phyloP scores from a whole-genome alignment of 306 rosid genomes.

The Myrica gale region DNA sequence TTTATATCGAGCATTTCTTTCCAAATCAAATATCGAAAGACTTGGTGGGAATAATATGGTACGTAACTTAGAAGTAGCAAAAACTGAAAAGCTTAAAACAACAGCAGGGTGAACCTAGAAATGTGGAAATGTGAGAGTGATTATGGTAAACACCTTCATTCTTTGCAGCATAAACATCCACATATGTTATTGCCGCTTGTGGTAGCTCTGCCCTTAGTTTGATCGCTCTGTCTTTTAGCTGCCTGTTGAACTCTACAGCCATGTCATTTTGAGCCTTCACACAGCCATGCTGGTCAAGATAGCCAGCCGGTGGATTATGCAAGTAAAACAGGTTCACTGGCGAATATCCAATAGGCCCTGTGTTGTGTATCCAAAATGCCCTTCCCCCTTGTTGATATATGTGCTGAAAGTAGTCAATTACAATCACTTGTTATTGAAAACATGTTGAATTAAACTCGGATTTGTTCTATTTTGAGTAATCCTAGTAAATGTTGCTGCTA shows the following conservation, averaged over 20 bases:
- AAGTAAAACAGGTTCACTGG: conserved; percentile 73
- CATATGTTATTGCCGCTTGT: conserved; percentile 78
- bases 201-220: conserved; percentile 76
- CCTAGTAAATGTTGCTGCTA: conserved; percentile 26
- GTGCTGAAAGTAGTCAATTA: conserved; percentile 38
- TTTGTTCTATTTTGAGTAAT: not conserved
- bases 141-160: conserved; percentile 48
- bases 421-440: not conserved
- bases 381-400: conserved; percentile 73
- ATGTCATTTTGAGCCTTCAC: conserved; percentile 66
- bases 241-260: conserved; percentile 68
- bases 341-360: conserved; percentile 85
- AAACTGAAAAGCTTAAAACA: not conserved
- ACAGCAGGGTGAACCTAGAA: not conserved
- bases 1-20: not conserved
- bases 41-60: not conserved
- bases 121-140: not conserved
- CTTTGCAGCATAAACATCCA: conserved; percentile 74
- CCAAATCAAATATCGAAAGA: not conserved
- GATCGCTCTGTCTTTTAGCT: conserved; percentile 59
- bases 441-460: not conserved
- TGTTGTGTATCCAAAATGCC: conserved; percentile 89
- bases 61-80: not conserved
- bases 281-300: conserved; percentile 59
- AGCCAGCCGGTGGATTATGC: conserved; percentile 55